Evolutionary conservation across 441 rosid species (phyloP).

Genomic region (Euphorbia celastroides): DNA sequence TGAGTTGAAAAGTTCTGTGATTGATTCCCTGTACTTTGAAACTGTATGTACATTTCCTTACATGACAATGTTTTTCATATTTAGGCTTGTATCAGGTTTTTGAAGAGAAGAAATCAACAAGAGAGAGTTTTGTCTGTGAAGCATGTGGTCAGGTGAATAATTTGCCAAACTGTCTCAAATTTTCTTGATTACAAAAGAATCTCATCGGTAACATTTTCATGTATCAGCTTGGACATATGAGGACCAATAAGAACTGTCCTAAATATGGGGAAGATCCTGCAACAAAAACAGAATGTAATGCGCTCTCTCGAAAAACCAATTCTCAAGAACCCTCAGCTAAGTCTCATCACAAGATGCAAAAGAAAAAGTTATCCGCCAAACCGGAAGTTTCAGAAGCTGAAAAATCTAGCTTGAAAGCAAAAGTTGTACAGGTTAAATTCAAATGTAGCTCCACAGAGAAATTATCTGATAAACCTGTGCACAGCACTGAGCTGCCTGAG

Average conservation of each 20-base stretch:
- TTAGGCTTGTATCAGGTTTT: constrained; percentile 42
- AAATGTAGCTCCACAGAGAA: constrained; percentile 59
- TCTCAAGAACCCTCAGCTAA: constrained; percentile 50
- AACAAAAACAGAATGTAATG: constrained; percentile 42
- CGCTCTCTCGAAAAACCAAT: constrained; percentile 47
- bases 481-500: constrained; percentile 24
- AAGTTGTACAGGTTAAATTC: constrained; percentile 66
- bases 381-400: constrained; percentile 57
- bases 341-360: constrained; percentile 45
- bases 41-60: not conserved
- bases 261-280: constrained; percentile 85
- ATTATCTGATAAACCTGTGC: constrained; percentile 44
- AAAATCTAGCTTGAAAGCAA: constrained; percentile 44
- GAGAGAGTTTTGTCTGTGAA: constrained; percentile 92
- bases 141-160: constrained; percentile 91
- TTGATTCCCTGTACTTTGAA: not conserved
- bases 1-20: not conserved
- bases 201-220: constrained; percentile 17
- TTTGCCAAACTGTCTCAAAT: constrained; percentile 14
- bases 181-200: constrained; percentile 11
- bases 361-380: constrained; percentile 56
- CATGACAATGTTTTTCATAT: constrained; percentile 14
- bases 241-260: constrained; percentile 98
- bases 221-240: constrained; percentile 97
- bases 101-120: constrained; percentile 91